Evolutionary conservation across 2,329 filamentous ascomycete species (phyloP).

Genomic region (Colletotrichum simmondsii): DNA sequence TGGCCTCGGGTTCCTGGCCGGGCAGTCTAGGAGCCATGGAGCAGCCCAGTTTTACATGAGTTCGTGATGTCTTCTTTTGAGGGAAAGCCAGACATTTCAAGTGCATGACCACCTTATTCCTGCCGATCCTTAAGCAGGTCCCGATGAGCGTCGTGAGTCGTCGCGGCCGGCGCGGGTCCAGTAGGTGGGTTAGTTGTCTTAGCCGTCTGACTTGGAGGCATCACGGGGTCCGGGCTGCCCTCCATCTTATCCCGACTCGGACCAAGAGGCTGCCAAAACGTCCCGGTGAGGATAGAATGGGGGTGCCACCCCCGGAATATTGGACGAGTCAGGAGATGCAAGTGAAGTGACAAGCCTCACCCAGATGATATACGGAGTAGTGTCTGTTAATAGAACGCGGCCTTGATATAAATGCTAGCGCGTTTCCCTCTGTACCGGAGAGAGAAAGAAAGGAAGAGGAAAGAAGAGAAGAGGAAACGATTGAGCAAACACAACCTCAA

Average conservation of each 20-base stretch:
- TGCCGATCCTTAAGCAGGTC: constrained; percentile 33
- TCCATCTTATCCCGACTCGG: constrained; percentile 23
- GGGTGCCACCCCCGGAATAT: constrained; percentile 24
- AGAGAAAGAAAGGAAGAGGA: neutral
- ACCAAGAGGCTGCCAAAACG: constrained; percentile 12
- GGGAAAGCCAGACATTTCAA: constrained; percentile 11
- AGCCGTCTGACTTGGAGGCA: constrained; percentile 25
- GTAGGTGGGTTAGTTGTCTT: constrained; percentile 26
- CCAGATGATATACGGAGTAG: constrained; percentile 23
- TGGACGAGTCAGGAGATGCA: constrained; percentile 34
- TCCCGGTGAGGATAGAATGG: constrained; percentile 4
- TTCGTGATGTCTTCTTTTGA: constrained; percentile 27
- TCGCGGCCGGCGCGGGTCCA: constrained; percentile 27
- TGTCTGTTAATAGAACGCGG: constrained; percentile 8
- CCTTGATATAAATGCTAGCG: constrained; percentile 33
- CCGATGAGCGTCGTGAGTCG: constrained; percentile 32
- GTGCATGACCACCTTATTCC: constrained; percentile 28
- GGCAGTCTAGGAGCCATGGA: neutral
- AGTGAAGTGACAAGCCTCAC: constrained; percentile 23
- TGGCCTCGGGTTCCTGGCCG: constrained; percentile 28
- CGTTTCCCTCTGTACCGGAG: neutral
- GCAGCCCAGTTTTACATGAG: constrained; percentile 1
- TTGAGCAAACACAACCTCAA: neutral
- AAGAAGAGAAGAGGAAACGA: constrained; percentile 5
- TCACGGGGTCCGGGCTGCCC: constrained; percentile 31